These are phyloP conservation scores for Trichoderma semiorbis DNA, from an alignment of 2,329 filamentous ascomycete species.

Conservation along the genomic window DNA sequence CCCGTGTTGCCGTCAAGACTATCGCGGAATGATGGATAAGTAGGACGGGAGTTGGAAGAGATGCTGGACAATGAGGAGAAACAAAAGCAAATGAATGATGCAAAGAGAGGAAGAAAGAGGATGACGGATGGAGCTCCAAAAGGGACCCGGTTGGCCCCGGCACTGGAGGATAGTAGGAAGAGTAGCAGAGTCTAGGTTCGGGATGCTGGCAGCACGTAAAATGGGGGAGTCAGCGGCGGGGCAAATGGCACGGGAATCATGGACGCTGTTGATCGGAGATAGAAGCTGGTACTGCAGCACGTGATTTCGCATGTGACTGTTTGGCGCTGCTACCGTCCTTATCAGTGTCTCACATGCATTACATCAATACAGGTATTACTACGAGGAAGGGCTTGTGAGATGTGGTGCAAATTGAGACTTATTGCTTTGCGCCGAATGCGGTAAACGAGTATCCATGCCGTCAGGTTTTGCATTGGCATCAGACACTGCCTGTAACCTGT, in stretches of 20 bases:
- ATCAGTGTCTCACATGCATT: background rate
- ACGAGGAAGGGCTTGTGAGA: background rate
- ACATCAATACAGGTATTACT: background rate
- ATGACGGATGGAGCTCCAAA: conserved; percentile 21
- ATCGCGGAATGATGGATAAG: background rate
- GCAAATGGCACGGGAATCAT: conserved; percentile 31
- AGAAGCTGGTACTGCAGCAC: background rate
- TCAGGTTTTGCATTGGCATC: background rate
- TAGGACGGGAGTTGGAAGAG: background rate
- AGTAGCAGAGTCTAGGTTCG: background rate
- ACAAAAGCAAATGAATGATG: background rate
- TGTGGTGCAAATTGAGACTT: background rate
- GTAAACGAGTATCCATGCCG: background rate
- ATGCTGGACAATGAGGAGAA: background rate
- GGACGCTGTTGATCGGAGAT: background rate
- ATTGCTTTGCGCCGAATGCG: background rate
- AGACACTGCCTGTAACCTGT: background rate
- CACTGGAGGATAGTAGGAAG: conserved; percentile 28
- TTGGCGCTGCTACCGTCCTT: background rate
- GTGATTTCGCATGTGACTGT: background rate
- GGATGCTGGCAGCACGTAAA: background rate
- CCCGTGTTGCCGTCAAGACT: background rate
- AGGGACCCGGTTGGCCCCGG: conserved; percentile 38
- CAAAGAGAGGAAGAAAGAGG: conserved; percentile 15
- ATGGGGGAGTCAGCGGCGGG: conserved; percentile 36